These are phyloP conservation scores for Podospora conica DNA, from an alignment of 495 filamentous ascomycete genomes.

Conservation along the genomic window DNA sequence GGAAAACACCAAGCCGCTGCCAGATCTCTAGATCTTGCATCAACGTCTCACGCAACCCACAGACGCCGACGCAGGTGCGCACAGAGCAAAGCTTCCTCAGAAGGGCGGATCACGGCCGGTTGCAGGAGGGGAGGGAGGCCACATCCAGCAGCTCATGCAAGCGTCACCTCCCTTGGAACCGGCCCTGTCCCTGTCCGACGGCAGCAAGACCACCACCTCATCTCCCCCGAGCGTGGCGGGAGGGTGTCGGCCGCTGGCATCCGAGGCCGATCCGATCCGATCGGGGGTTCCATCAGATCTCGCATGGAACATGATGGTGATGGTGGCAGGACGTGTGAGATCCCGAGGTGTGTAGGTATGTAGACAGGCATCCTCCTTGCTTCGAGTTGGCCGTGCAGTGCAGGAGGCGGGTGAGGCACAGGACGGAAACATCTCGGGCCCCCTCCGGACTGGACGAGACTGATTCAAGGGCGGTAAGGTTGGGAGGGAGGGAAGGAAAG, in stretches of 20 bases:
- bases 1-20: neutral
- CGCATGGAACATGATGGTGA: neutral
- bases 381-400: neutral
- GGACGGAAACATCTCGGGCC: neutral
- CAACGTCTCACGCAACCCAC: neutral
- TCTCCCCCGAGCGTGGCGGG: neutral
- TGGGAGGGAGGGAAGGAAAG: neutral
- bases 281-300: slow-evolving; percentile 3
- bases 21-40: neutral
- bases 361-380: neutral
- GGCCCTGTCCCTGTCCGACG: slow-evolving; percentile 5
- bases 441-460: too few relatives aligned
- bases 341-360: neutral
- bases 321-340: too few relatives aligned
- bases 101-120: neutral
- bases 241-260: neutral
- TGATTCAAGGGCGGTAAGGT: neutral
- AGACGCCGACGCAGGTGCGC: neutral
- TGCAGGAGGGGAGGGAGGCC: neutral
- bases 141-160: neutral
- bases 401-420: neutral
- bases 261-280: neutral
- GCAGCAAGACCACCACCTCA: neutral
- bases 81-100: neutral
- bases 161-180: neutral